These are phyloP conservation scores for Suhomyces terraborum DNA, from an alignment of 1,139 yeast genomes.

Conservation along the genomic window DNA sequence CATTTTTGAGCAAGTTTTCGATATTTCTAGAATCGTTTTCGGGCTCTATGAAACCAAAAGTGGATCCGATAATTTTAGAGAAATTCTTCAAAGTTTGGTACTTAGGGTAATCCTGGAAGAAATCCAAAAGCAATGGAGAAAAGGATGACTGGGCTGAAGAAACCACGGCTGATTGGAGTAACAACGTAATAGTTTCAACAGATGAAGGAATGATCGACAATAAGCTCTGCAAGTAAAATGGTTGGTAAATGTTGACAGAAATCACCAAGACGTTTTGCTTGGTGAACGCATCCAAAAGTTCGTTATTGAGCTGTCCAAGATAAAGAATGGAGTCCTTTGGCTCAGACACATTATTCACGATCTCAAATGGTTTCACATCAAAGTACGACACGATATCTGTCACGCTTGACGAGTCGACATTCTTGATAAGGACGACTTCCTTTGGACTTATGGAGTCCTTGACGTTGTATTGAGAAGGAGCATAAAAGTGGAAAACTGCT, in stretches of 20 bases:
- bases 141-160: slow-evolving; percentile 50
- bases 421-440: slow-evolving; percentile 20
- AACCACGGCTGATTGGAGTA: slow-evolving; percentile 57
- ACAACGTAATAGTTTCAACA: slow-evolving; percentile 59
- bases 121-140: slow-evolving; percentile 72
- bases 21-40: slow-evolving; percentile 50
- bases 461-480: slow-evolving; percentile 28
- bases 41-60: slow-evolving; percentile 50
- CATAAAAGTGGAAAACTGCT: slow-evolving; percentile 72
- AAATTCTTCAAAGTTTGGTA: slow-evolving; percentile 50
- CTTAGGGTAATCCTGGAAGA: slow-evolving; percentile 60
- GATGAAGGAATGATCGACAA: slow-evolving; percentile 56
- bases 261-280: slow-evolving; percentile 52
- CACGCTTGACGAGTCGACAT: slow-evolving; percentile 20
- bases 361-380: slow-evolving; percentile 32
- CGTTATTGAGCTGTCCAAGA: slow-evolving; percentile 58
- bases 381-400: slow-evolving; percentile 31
- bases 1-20: slow-evolving; percentile 53
- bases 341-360: slow-evolving; percentile 29
- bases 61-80: slow-evolving; percentile 59
- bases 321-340: slow-evolving; percentile 58
- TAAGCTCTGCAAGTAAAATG: slow-evolving; percentile 60
- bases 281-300: slow-evolving; percentile 44
- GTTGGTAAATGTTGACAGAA: slow-evolving; percentile 66
- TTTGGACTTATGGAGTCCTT: slow-evolving; percentile 19